A percentile compares a stretch with the other conserved stretches of the same genome.
These are phyloP conservation scores for Chaetomium fimeti DNA, from an alignment of 495 filamentous ascomycete genomes.

Conservation along the genomic window DNA sequence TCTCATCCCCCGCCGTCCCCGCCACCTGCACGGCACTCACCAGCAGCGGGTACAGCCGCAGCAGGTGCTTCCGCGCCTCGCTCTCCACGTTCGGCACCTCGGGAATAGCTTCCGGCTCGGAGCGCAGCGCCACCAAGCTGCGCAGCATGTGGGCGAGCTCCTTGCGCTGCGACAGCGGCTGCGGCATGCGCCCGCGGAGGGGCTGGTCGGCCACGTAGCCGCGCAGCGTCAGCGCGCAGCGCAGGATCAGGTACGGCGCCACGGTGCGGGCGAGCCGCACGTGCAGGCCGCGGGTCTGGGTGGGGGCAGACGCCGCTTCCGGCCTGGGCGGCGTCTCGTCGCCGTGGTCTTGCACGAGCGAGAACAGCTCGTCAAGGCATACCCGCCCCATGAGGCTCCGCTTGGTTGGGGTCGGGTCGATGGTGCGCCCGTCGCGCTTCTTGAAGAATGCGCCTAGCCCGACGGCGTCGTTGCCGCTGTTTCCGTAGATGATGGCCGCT, in stretches of 20 bases:
- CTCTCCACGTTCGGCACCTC: constrained; percentile 57
- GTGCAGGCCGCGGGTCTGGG: constrained; percentile 36
- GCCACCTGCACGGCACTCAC: constrained; percentile 67
- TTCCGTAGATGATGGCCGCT: constrained; percentile 47
- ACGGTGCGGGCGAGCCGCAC: constrained; percentile 70
- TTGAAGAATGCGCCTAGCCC: constrained; percentile 64
- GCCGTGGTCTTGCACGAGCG: constrained; percentile 55
- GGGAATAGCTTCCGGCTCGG: constrained; percentile 70
- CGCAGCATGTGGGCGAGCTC: constrained; percentile 72
- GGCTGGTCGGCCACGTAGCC: constrained; percentile 90
- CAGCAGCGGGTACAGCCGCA: constrained; percentile 79
- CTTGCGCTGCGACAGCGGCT: constrained; percentile 74
- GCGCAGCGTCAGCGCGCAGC: constrained; percentile 73
- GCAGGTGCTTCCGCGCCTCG: constrained; percentile 65
- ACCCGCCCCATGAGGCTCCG: constrained; percentile 73
- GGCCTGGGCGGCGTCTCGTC: background rate
- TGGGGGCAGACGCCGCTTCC: constrained; percentile 6
- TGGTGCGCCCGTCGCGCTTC: constrained; percentile 66
- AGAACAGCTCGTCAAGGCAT: constrained; percentile 77
- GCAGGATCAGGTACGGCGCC: constrained; percentile 80
- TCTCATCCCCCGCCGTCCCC: constrained; percentile 59
- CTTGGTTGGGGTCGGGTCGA: constrained; percentile 61
- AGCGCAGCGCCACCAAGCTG: constrained; percentile 61
- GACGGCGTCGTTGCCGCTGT: constrained; percentile 41
- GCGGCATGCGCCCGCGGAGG: constrained; percentile 85